Evolutionary conservation across 495 filamentous ascomycete species (phyloP), one percentile per base, ranked within the genome.

Genomic region (Penicillium bovifimosum): DNA sequence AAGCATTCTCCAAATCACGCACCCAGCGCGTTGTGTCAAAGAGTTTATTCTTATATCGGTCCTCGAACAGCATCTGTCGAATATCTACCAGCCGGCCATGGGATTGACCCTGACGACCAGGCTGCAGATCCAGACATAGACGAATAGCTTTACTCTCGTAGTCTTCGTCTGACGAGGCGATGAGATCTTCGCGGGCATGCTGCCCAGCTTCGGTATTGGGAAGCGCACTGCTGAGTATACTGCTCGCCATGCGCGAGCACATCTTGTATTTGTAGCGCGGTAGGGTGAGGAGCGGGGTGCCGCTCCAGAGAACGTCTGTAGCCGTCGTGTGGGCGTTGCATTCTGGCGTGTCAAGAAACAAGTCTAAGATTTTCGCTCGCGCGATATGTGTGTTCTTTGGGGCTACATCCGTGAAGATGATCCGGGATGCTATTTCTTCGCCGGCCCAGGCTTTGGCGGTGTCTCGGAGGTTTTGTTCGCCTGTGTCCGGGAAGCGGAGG

Each of bases 271-370:
- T 79, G 69, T 96, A 93, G 28, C 92, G 81, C n/a, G 91, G 91
- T n/a, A 91, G 77, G 0, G 93, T 99, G 47, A 97, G 74, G 45
- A 99, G 76, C 31, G 93, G 93, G 6, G 95, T 99, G 46, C 89
- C 91, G 40, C 87, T 91, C 93, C 93, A 99, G 17, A 97, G 76
- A 8, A 97, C 86, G 62, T 99, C 93, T 5, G 93, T 95, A 7
- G 93, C 92, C 0, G 93, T 99, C 16, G 95, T 99, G 70, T 99
- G 93, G 5, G 90, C 93, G 65, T 97, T 97, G 73, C 93, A 99
- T 71, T 99, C 93, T 4, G 93, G 90, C 0, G 93, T 99, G 68
- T 99, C 93, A 17, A 99, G 80, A 62, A 99, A 96, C 32, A 99
- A 78, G 66, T 99, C 93, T 66, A 91, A 85, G 39, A 97, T 81